Evolutionary conservation across 108 stramenopile genomes (phyloP).

Genomic region (Schizochytrium sp.): DNA sequence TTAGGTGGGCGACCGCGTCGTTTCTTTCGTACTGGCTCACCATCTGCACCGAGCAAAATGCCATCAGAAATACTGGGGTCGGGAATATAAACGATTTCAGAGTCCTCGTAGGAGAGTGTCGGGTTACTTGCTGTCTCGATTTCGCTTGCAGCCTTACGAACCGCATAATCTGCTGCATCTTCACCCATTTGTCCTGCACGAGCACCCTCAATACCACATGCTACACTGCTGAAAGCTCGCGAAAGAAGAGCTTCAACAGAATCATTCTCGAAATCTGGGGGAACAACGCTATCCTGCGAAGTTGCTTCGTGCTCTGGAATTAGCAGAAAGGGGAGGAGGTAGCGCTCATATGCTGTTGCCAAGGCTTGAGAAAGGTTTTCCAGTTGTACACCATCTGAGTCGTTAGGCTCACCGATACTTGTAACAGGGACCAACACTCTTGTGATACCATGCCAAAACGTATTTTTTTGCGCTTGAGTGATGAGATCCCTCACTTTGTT

Average conservation of each 20-base stretch:
- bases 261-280: neutral
- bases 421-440: neutral
- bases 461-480: neutral
- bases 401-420: neutral
- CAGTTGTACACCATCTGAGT: neutral
- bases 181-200: neutral
- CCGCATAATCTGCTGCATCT: neutral
- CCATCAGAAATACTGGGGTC: neutral
- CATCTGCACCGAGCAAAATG: neutral
- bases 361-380: neutral
- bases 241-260: neutral
- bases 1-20: constrained; percentile 3
- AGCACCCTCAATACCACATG: neutral
- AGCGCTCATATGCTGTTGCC: constrained; percentile 37
- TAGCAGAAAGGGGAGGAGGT: constrained; percentile 22
- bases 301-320: neutral
- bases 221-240: neutral
- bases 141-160: neutral
- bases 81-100: neutral
- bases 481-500: neutral
- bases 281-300: neutral
- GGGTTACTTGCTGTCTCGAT: neutral
- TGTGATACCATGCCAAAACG: constrained; percentile 8
- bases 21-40: constrained; percentile 18
- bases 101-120: neutral